Percentiles rank a stretch among this genome's conserved stretches.
Evolutionary conservation across 345 rosid species (phyloP).

Genomic region (Psidium guajava): DNA sequence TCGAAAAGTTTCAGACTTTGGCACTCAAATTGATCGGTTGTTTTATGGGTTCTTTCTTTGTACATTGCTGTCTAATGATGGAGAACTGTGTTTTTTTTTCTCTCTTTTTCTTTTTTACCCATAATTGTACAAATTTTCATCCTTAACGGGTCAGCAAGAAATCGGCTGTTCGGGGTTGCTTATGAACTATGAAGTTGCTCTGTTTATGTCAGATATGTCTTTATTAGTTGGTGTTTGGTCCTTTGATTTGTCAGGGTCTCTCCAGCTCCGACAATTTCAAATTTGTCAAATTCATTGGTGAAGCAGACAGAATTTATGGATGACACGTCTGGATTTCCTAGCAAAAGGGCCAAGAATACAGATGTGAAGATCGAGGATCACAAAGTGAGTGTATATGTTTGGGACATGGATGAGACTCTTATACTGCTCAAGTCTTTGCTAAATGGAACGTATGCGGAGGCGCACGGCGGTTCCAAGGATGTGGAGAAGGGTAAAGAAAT

Average conservation of each 20-base stretch:
- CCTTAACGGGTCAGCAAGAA: background rate
- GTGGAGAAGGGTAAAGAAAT: slow-evolving; percentile 52
- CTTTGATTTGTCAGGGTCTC: background rate
- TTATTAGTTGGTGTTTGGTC: background rate
- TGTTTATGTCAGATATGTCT: background rate
- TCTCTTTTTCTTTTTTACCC: background rate
- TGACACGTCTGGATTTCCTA: background rate
- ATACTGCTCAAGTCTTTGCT: slow-evolving; percentile 77
- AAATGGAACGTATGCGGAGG: slow-evolving; percentile 50
- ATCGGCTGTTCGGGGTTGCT: background rate
- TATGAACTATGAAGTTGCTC: background rate
- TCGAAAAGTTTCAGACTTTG: background rate
- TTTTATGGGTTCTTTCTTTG: background rate
- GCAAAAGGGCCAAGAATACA: background rate
- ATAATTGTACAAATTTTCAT: background rate
- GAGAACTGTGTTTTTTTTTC: background rate
- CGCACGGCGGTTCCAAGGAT: slow-evolving; percentile 48
- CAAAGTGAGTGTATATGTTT: slow-evolving; percentile 47
- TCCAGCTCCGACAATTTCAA: background rate
- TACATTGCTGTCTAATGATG: background rate
- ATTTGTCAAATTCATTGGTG: background rate
- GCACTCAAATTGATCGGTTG: background rate
- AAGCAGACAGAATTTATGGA: background rate
- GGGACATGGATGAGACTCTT: slow-evolving; percentile 97
- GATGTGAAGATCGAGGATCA: background rate